phyloP scores from a whole-genome alignment of 2,329 filamentous ascomycete genomes.

The Teratosphaeria pseudoeucalypti region DNA sequence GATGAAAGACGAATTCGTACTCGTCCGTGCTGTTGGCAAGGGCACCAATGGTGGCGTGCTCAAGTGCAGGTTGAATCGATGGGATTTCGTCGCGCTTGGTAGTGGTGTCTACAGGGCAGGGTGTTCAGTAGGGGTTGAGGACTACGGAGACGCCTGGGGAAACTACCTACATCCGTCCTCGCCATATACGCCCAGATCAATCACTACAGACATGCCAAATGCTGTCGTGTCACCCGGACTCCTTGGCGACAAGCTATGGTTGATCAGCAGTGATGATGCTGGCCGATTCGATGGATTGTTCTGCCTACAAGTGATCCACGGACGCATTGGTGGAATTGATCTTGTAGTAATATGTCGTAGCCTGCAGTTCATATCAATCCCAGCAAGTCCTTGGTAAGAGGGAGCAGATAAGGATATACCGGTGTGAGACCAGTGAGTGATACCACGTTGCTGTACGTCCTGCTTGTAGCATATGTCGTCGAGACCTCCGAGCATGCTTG shows the following conservation, averaged over 20 bases:
- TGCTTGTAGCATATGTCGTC: conserved; percentile 43
- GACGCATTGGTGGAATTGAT: conserved; percentile 47
- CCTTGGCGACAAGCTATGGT: conserved; percentile 36
- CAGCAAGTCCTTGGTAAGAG: neutral
- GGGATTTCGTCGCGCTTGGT: conserved; percentile 42
- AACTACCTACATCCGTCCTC: conserved; percentile 34
- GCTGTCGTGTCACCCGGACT: conserved; percentile 44
- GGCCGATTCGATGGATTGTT: neutral
- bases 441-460: conserved; percentile 44
- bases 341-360: conserved; percentile 51
- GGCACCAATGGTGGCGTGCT: conserved; percentile 49
- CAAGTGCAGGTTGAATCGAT: conserved; percentile 40
- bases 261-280: neutral
- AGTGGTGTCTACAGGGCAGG: conserved; percentile 22
- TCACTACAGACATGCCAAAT: conserved; percentile 41
- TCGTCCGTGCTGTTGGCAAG: conserved; percentile 43
- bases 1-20: conserved; percentile 47
- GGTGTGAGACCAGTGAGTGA: conserved; percentile 37
- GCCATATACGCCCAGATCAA: conserved; percentile 47
- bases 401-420: conserved; percentile 9
- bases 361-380: neutral
- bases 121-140: conserved; percentile 28
- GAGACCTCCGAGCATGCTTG: conserved; percentile 38
- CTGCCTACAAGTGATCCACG: conserved; percentile 37
- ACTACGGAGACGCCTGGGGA: neutral